Percentiles rank a stretch among this genome's conserved stretches.
Conservation (phyloP, 2,329 filamentous ascomycete species). For the Nothophoma quercina region DNA sequence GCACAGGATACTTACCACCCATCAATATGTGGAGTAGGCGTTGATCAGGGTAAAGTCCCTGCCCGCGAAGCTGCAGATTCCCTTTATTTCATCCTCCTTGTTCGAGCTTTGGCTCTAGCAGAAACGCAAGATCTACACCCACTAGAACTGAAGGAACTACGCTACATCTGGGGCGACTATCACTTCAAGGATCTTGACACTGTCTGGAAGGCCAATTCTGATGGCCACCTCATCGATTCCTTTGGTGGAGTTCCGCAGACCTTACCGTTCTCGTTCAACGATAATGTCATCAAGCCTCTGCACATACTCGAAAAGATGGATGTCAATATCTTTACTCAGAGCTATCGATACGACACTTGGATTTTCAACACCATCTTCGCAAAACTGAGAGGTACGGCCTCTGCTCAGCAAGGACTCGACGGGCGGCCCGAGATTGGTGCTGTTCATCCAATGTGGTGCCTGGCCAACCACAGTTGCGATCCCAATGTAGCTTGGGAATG, state of each 20-base stretch:
- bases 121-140: conserved; percentile 66
- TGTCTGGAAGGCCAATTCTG: conserved; percentile 26
- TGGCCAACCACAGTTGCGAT: conserved; percentile 95
- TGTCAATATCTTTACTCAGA: conserved; percentile 71
- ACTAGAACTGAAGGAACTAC: conserved; percentile 66
- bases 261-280: conserved; percentile 78
- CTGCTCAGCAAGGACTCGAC: conserved; percentile 74
- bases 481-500: conserved; percentile 96
- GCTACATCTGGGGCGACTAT: conserved; percentile 73
- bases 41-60: conserved; percentile 63
- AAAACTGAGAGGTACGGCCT: conserved; percentile 90
- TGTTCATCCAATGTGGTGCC: conserved; percentile 94
- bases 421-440: conserved; percentile 90
- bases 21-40: conserved; percentile 63
- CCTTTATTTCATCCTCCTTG: conserved; percentile 66
- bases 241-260: conserved; percentile 59
- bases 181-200: conserved; percentile 37
- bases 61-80: conserved; percentile 66
- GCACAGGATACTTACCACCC: conserved; percentile 66
- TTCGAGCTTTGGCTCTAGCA: conserved; percentile 67
- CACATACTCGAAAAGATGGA: conserved; percentile 87
- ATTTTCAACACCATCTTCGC: conserved; percentile 90
- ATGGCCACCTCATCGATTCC: conserved; percentile 23
- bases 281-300: conserved; percentile 76
- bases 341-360: conserved; percentile 73